Conservation (phyloP, 2,329 filamentous ascomycete genomes). For the Ceratocystis harringtonii region DNA sequence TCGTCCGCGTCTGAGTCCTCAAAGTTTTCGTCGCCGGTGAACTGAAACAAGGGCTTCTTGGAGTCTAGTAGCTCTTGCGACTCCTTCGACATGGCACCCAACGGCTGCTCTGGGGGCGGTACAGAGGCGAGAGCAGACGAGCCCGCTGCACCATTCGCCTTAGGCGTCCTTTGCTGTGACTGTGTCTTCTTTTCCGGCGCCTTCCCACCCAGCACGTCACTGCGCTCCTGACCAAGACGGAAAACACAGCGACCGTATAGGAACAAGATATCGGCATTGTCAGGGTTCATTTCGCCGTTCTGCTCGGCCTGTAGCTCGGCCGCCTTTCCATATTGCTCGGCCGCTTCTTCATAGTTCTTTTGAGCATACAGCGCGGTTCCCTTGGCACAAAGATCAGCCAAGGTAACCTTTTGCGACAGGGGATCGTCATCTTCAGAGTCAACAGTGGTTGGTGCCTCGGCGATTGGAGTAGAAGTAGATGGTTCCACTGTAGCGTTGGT, state of each 20-base stretch:
- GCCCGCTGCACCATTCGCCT: conserved; percentile 29
- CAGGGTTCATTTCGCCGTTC: conserved; percentile 79
- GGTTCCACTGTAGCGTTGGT: too few species aligned
- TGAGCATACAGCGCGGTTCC: conserved; percentile 75
- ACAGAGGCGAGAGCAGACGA: conserved; percentile 17
- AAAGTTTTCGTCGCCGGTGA: conserved; percentile 88
- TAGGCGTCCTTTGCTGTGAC: conserved; percentile 23
- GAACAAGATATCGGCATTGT: conserved; percentile 89
- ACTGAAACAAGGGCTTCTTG: conserved; percentile 76
- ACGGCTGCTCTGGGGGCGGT: conserved; percentile 24
- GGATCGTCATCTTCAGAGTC: conserved; percentile 17
- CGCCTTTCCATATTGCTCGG: conserved; percentile 77
- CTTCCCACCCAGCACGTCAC: conserved; percentile 79
- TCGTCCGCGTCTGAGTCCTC: conserved; percentile 67
- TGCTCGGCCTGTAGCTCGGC: conserved; percentile 79
- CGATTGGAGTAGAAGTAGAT: too few species aligned
- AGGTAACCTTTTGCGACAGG: conserved; percentile 31
- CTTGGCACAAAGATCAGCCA: conserved; percentile 64
- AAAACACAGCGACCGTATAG: conserved; percentile 88
- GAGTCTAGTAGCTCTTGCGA: conserved; percentile 19
- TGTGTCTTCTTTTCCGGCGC: conserved; percentile 41
- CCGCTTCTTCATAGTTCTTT: conserved; percentile 73
- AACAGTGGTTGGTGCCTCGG: too few species aligned
- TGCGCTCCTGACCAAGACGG: conserved; percentile 85
- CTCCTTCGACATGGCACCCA: conserved; percentile 25